Evolutionary conservation across 2,329 filamentous ascomycete species (phyloP), one percentile per base, ranked within the genome.

Genomic region (Claviceps monticola): DNA sequence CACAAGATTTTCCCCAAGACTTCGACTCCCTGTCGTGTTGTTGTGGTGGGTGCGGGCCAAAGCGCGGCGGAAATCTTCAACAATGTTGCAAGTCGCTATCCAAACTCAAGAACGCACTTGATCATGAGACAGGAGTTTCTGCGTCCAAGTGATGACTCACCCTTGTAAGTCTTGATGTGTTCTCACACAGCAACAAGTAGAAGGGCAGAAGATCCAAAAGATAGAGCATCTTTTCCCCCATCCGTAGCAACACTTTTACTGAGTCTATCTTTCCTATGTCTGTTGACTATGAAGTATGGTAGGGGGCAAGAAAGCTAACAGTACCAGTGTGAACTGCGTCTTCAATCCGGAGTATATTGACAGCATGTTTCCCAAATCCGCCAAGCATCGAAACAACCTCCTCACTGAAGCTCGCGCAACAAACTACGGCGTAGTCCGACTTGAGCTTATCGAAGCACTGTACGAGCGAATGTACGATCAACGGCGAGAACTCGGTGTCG

Each of bases 1-100:
- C 75, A 76, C 48, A 67, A 76, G 56, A 73, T 88, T 37, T 74
- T 87, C 49, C 70, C 64, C 53, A 74, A 81, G 57, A 66, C 71
- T 51, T 68, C 73, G 37, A 71, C 73, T 2, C 76, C 75, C 1
- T 86, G 88, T 66, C 80, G 80, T 16, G 82, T 97, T 50, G 90
- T 88, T 8, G 86, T 97, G 11, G 74, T 97, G 42, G 91, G 91
- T 8, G 87, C 82, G 46, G 91, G 93, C 1, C 91, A 98, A 71
- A 94, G 87, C 65, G 89, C 89, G 2, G 91, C 91, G 9, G 91
- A 98, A 72, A 95, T 96, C 61, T 96, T 94, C 72, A 85, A 88
- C 71, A 90, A 95, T 66, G 71, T 97, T 48, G 85, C 91, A 61
- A 76, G 73, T 41, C 73, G 87, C 46, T 96, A 94, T 64, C 89